phyloP scores from a whole-genome alignment of 306 rosid genomes.

The Corylus americana region DNA sequence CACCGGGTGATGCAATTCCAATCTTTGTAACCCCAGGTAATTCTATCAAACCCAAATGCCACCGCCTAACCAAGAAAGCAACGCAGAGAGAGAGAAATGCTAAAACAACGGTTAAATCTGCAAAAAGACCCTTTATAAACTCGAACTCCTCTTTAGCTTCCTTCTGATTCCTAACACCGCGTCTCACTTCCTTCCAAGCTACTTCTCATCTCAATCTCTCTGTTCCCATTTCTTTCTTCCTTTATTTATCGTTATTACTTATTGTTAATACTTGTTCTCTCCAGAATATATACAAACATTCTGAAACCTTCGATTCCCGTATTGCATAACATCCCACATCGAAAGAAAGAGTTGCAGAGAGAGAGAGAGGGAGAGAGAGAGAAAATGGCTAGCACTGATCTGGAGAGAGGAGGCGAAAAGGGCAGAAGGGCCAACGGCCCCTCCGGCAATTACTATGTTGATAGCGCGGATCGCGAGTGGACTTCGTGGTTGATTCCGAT shows the following conservation, averaged over 20 bases:
- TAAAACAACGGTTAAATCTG: constrained; percentile 22
- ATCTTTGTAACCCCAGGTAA: neutral
- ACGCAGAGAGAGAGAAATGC: neutral
- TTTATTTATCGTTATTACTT: neutral
- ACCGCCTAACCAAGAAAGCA: neutral
- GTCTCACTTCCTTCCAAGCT: constrained; percentile 30
- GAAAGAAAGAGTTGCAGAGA: neutral
- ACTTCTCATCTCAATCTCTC: constrained; percentile 31
- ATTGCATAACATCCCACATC: neutral
- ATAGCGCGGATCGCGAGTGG: constrained; percentile 56
- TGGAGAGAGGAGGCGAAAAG: constrained; percentile 58
- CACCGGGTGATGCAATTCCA: no score
- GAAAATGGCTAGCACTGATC: constrained; percentile 55
- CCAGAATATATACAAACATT: neutral
- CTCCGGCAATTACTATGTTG: constrained; percentile 35
- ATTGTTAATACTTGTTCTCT: neutral
- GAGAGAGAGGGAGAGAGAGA: constrained; percentile 11
- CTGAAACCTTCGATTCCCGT: neutral
- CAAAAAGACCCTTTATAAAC: neutral
- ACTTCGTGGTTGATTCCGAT: constrained; percentile 83
- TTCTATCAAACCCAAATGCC: neutral
- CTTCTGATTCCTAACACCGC: neutral
- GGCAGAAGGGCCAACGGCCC: constrained; percentile 18
- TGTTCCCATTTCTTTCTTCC: neutral
- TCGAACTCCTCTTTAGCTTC: no score